Conservation (phyloP, 2,329 filamentous ascomycete species). For the Aspergillus sp. region DNA sequence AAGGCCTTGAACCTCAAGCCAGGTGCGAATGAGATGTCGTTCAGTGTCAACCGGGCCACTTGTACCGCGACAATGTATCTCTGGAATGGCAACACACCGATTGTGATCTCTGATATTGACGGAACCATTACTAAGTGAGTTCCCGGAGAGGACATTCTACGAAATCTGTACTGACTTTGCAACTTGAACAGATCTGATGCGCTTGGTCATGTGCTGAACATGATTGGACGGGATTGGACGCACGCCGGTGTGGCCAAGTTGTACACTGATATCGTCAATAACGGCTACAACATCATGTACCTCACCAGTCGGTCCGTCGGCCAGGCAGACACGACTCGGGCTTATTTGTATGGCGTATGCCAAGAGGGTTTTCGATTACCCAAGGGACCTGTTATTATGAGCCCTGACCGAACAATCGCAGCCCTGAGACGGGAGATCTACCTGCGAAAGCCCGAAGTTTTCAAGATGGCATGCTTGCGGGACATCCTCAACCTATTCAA, state of each 20-base stretch:
- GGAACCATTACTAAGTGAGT: constrained; percentile 89
- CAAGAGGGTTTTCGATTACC: constrained; percentile 87
- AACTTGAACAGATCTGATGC: constrained; percentile 75
- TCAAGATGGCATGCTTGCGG: constrained; percentile 97
- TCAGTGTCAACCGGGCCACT: constrained; percentile 92
- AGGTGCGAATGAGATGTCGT: constrained; percentile 91
- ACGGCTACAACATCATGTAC: constrained; percentile 99
- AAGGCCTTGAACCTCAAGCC: constrained; percentile 78
- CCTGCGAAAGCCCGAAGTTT: constrained; percentile 92
- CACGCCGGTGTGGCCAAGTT: constrained; percentile 95
- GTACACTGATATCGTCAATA: constrained; percentile 90
- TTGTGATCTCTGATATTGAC: constrained; percentile 98
- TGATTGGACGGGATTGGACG: constrained; percentile 97
- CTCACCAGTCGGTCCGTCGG: constrained; percentile 91
- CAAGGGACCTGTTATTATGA: constrained; percentile 89
- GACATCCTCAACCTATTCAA: constrained; percentile 91
- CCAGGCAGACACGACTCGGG: constrained; percentile 83
- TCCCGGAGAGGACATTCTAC: not conserved
- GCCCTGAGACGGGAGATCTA: constrained; percentile 91
- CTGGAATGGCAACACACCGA: constrained; percentile 86
- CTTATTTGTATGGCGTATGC: constrained; percentile 83
- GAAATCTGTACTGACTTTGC: constrained; percentile 16
- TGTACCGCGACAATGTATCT: constrained; percentile 91
- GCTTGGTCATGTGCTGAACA: constrained; percentile 88
- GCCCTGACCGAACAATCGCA: constrained; percentile 91